Percentiles rank a stretch among this genome's conserved stretches.
Evolutionary conservation across 345 rosid species (phyloP).

Genomic region (Rhodomyrtus tomentosa): DNA sequence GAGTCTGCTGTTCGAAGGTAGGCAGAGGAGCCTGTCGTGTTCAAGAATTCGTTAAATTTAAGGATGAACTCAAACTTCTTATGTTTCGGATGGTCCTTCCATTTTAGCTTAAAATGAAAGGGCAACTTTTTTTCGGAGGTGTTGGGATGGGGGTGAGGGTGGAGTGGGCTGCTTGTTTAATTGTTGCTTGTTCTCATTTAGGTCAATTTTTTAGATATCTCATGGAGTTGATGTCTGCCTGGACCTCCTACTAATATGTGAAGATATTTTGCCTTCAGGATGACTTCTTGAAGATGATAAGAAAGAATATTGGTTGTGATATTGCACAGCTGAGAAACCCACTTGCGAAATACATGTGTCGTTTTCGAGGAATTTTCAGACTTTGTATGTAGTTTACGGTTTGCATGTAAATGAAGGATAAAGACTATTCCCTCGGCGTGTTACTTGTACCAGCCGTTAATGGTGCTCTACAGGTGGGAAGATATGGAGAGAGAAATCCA

Average conservation of each 20-base stretch:
- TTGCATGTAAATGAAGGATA: neutral
- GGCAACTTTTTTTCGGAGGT: neutral
- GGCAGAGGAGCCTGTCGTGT: neutral
- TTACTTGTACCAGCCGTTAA: neutral
- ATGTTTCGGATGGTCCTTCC: neutral
- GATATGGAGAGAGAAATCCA: slow-evolving; percentile 37
- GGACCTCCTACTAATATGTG: neutral
- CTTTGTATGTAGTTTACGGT: neutral
- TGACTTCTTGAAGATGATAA: neutral
- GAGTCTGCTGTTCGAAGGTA: neutral
- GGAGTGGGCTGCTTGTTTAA: neutral
- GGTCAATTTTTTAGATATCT: neutral
- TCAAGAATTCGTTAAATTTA: neutral
- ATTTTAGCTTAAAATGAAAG: neutral
- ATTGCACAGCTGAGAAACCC: neutral
- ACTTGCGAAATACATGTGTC: neutral
- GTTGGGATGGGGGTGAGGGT: neutral
- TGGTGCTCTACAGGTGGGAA: slow-evolving; percentile 38
- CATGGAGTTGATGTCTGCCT: neutral
- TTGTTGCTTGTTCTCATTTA: neutral
- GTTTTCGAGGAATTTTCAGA: neutral
- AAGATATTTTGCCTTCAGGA: neutral
- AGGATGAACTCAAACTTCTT: neutral
- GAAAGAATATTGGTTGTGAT: neutral
- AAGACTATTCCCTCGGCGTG: neutral